Conservation (phyloP, 2,329 filamentous ascomycete genomes). For the Fusarium staphyleae region DNA sequence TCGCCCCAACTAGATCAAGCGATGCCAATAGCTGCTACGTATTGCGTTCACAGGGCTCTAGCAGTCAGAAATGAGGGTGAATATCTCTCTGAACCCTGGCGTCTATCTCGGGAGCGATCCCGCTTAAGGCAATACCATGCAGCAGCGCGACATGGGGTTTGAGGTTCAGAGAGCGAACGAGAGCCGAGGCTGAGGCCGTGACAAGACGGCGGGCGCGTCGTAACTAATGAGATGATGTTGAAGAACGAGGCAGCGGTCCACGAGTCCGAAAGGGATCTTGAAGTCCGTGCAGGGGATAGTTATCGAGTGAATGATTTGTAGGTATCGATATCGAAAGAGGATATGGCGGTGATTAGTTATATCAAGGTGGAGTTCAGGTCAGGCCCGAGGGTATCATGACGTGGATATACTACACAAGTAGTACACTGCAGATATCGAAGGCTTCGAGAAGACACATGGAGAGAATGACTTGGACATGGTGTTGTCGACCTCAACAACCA, state of each 20-base stretch:
- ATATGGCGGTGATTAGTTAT: slow-evolving; percentile 7
- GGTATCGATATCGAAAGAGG: slow-evolving; percentile 7
- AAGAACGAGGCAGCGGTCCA: slow-evolving; percentile 11
- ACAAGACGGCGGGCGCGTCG: slow-evolving; percentile 6
- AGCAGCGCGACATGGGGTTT: slow-evolving; percentile 27
- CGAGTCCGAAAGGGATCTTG: slow-evolving; percentile 14
- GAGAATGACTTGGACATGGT: not conserved
- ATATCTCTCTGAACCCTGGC: slow-evolving; percentile 27
- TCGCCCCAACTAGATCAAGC: slow-evolving; percentile 10
- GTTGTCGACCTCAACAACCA: slow-evolving; percentile 14
- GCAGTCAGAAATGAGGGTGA: slow-evolving; percentile 18
- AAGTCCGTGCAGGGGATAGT: slow-evolving; percentile 10
- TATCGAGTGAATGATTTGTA: no score
- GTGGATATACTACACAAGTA: slow-evolving; percentile 2
- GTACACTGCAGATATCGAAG: not conserved
- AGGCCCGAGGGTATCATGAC: not conserved
- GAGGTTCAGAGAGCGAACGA: slow-evolving; percentile 5
- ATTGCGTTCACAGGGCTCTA: slow-evolving; percentile 9
- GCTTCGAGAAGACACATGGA: not conserved
- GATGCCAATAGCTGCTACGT: slow-evolving; percentile 11
- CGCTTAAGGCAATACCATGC: slow-evolving; percentile 36
- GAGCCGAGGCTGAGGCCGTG: slow-evolving; percentile 3
- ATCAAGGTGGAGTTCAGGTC: not conserved
- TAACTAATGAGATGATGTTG: slow-evolving; percentile 21
- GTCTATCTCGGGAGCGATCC: slow-evolving; percentile 38